Base-by-base conservation (phyloP, 192 early-diverging fungal genomes). In the Rhizophagus clarus region DNA sequence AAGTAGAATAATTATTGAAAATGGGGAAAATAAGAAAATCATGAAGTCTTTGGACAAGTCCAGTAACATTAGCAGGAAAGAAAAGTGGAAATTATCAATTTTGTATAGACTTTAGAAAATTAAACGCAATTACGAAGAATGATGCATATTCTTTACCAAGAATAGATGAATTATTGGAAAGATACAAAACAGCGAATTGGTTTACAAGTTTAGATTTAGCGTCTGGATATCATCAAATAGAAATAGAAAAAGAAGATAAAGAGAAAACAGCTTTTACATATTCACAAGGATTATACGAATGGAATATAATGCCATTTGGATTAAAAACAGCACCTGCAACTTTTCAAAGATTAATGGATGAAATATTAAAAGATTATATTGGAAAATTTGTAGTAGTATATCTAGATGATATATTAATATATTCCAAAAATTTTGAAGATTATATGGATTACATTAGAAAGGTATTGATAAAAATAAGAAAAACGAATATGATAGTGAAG, bases 31-130 rank as follows among this genome's bases (percentile, higher is more conserved):
- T 26, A 26, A 26, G 61, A 62, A 26, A 26, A n/a, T 62, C 12
- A 51, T 51, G 11, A 79, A 80, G 14, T 69, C 82, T 7, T 71
- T 75, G 73, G 62, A 61, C 26, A 60, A 83, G 4, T 15, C 87
- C 87, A 9, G 42, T 82, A 10, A 61, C 88, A 2, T 81, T 88
- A 61, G 85, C 85, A 0, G 10, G 29, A 60, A 89, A 89, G 51
- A 80, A 83, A 20, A 81, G 84, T 73, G 80, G 85, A 0, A 62
- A 10, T 24, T 82, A 15, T 26, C 29, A 87, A 0, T 45, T 88
- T 9, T 82, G 81, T 61, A 51, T 88, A 0, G 84, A 89, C 51
- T 89, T 87, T 68, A 79, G 79, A 28, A 51, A 72, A 2, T 61
- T 88, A 22, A 88, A 89, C 74, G 20, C 68, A 3, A 60, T 83